Evolutionary conservation across 192 early-diverging fungal species (phyloP), one percentile per base, ranked within the genome.

Genomic region (Coemansia sp.): DNA sequence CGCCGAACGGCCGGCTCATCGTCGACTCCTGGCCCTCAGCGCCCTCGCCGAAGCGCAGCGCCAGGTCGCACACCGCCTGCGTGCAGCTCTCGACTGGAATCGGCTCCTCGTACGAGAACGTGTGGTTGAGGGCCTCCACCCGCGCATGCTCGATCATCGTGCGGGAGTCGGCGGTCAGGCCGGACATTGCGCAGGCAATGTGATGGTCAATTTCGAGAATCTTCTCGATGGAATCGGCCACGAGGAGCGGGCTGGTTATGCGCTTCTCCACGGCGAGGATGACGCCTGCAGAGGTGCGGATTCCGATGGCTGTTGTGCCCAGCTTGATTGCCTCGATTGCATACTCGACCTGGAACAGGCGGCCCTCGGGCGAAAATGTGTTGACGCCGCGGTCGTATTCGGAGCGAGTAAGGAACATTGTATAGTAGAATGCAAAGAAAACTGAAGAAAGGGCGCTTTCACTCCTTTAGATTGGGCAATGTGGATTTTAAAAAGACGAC

Each of bases 301-400:
- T 98, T 12, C 97, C 97, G 40, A 99, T 91, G 5, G 97, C 94
- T 7, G 97, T 98, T 11, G 95, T 93, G 12, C 95, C 97, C 9
- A 96, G 86, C 92, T 99, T 99, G 84, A 99, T 98, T 57, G 97
- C 95, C 70, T 99, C 97, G 71, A 98, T 93, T 47, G 95, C 97
- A 75, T 99, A 99, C 83, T 99, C 97, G 54, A 99, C 97, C 80
- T 99, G 97, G 86, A 98, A 99, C 51, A 98, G 84, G 70, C 97
- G 93, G 56, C 97, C 97, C 80, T 99, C 97, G 47, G 97, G 97
- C 23, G 92, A 95, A 81, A 99, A 99, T 45, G 97, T 99, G 80
- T 98, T 98, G 65, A 99, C 97, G 45, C 97, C 97, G 57, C 95
- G 90, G 81, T 99, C 97, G 81, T 99, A 99, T 84, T 99, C 95